A percentile compares a stretch with the other conserved stretches of the same genome.
Conservation (phyloP, 345 rosid genomes). For the Hibiscus syriacus region DNA sequence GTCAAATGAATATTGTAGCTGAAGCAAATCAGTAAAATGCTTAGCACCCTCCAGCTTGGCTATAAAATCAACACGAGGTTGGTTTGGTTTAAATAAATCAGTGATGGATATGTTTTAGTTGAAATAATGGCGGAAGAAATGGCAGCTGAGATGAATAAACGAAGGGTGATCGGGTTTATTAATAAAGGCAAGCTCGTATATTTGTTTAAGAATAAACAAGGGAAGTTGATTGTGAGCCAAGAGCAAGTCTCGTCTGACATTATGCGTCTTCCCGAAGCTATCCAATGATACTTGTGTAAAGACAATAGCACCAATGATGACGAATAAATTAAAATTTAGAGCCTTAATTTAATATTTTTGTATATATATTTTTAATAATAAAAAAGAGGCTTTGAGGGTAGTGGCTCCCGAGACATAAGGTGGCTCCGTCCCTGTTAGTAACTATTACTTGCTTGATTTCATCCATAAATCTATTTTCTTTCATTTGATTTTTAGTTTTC, state of each 20-base stretch:
- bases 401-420: too few species aligned
- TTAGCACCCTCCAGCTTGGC: neutral
- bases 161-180: neutral
- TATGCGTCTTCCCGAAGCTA: neutral
- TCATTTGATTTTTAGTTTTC: too few species aligned
- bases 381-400: too few species aligned
- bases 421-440: too few species aligned
- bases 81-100: neutral
- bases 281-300: too few species aligned
- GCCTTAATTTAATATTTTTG: too few species aligned
- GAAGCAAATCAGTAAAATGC: neutral
- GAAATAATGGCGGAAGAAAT: neutral
- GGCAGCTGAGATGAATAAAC: neutral
- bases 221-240: neutral
- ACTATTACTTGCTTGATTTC: too few species aligned
- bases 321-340: too few species aligned
- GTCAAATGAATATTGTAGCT: neutral
- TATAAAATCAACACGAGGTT: neutral
- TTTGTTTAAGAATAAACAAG: neutral
- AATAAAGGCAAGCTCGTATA: neutral
- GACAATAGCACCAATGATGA: too few species aligned
- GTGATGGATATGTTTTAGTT: neutral
- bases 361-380: too few species aligned
- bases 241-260: neutral
- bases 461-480: too few species aligned